Base-by-base conservation (phyloP, 441 rosid genomes). In the Melastoma candidum region DNA sequence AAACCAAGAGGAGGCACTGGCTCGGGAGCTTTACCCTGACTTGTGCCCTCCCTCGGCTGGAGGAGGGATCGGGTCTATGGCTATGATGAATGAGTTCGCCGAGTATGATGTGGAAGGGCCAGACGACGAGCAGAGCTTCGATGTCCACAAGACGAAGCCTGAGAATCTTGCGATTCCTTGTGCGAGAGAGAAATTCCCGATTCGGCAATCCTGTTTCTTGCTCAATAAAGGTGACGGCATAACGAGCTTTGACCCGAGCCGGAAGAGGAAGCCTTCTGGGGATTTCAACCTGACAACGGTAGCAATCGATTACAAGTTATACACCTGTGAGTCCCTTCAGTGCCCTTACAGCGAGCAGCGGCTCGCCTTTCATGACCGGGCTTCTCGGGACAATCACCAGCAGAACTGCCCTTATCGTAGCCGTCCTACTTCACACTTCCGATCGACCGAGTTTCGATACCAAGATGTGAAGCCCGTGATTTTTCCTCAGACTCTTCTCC, bases 1-100 rank as follows among this genome's bases (percentile, higher is more conserved):
- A 3, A 57, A 66, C 27, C 73, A 66, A 45, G 85, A 74, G 57
- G 74, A 76, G 61, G 48, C 68, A 2, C 64, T 64, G 8, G 5
- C 47, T 22, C 25, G 51, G 0, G 1, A 67, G 27, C 65, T 46
- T 10, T 63, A 68, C 64, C 68, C 67, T n/a, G 13, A 26, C 10
- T 62, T 61, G 0, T 12, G 48, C 26, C 46, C 56, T 13, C 12
- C 46, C 8, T 7, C 45, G 11, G 22, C 56, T 0, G 53, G 57
- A 9, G 45, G 44, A 24, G 36, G 49, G 36, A 52, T 47, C 53
- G 49, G 22, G 70, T 32, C 2, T 25, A 27, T 32, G 49, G 53
- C 11, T 47, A 46, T 12, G 22, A 11, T 12, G 14, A 7, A 7
- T 2, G 25, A n/a, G 4, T 3, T 9, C 26, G 10, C 4, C 1